Conservation (phyloP, 176 grass and related monocot species). For the Dendrocalamus sinicus region DNA sequence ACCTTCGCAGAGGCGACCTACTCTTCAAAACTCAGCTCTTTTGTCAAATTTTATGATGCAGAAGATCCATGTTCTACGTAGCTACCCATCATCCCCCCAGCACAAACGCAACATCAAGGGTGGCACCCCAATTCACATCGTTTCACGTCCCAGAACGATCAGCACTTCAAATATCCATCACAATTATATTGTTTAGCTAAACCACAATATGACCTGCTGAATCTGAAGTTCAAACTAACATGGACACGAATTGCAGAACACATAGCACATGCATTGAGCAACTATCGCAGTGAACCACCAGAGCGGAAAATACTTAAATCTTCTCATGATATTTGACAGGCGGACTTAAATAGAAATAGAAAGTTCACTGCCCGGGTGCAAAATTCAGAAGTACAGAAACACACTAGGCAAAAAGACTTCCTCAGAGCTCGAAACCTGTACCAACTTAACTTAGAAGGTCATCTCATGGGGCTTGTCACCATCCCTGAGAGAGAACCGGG, state of each 20-base stretch:
- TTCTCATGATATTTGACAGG: constrained; percentile 50
- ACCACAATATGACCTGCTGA: neutral
- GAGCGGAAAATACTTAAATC: constrained; percentile 14
- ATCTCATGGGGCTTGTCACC: constrained; percentile 96
- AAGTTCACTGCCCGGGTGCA: constrained; percentile 37
- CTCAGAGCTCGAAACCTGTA: constrained; percentile 7
- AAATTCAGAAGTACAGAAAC: constrained; percentile 42
- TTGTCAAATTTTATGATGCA: neutral
- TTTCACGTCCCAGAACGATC: neutral
- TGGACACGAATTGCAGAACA: neutral
- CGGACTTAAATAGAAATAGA: constrained; percentile 37
- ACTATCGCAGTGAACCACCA: neutral
- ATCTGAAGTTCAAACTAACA: neutral
- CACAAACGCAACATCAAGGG: neutral
- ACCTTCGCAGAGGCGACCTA: too few relatives aligned
- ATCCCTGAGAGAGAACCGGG: constrained; percentile 82
- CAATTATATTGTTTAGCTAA: neutral
- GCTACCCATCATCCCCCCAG: too few relatives aligned
- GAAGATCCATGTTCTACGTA: neutral
- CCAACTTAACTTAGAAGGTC: constrained; percentile 60
- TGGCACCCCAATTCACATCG: neutral
- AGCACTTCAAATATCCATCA: neutral
- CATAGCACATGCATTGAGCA: neutral
- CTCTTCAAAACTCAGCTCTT: neutral
- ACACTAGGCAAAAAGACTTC: constrained; percentile 48